A percentile compares a stretch with the other conserved stretches of the same genome.
These are phyloP conservation scores for Ogataea methylovora DNA, from an alignment of 805 yeast genomes.

Conservation along the genomic window DNA sequence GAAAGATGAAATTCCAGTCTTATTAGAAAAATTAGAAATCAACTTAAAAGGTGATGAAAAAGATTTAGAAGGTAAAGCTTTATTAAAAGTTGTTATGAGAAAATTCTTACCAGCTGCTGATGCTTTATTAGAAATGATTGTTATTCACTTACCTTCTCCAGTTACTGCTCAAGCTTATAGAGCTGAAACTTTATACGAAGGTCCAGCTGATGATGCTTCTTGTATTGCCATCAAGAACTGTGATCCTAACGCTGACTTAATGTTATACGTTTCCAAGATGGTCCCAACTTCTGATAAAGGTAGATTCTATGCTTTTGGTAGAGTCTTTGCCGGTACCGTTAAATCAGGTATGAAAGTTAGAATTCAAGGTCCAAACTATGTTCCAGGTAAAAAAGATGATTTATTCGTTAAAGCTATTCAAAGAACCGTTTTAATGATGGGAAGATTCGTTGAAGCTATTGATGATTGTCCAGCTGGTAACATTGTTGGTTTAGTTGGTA, in stretches of 20 bases:
- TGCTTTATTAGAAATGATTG: conserved; percentile 98
- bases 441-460: conserved; percentile 95
- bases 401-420: conserved; percentile 94
- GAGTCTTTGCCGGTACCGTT: conserved; percentile 99
- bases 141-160: conserved; percentile 98
- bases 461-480: conserved; percentile 99
- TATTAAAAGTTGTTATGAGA: conserved; percentile 97
- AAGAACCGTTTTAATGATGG: conserved; percentile 99
- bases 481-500: conserved; percentile 99
- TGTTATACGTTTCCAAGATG: conserved; percentile 99
- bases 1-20: conserved; percentile 90
- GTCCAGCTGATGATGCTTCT: conserved; percentile 90
- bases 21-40: conserved; percentile 92
- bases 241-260: conserved; percentile 96
- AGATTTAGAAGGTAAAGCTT: conserved; percentile 98
- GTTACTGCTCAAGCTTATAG: conserved; percentile 98
- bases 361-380: conserved; percentile 99
- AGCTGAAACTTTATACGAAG: conserved; percentile 98
- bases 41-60: conserved; percentile 92
- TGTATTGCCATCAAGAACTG: conserved; percentile 94
- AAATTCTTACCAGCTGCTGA: conserved; percentile 99
- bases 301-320: conserved; percentile 99
- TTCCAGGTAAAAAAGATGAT: conserved; percentile 97
- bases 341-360: conserved; percentile 98
- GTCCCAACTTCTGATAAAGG: conserved; percentile 99